These are phyloP conservation scores for Arctium minus DNA, from an alignment of 129 eudicot genomes.

Conservation along the genomic window DNA sequence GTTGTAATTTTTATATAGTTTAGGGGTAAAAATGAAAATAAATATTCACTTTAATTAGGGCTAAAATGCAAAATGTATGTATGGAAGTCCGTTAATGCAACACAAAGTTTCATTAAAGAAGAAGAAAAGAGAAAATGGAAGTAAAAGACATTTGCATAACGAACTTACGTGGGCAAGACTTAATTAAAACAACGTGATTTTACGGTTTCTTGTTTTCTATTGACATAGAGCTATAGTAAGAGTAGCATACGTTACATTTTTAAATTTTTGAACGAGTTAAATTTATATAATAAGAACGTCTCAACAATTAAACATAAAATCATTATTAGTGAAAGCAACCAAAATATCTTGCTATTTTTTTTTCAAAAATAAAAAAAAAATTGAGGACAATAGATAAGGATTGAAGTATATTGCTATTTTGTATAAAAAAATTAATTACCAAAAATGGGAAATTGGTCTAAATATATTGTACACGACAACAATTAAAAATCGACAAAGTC, in stretches of 20 bases:
- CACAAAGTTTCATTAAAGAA: neutral
- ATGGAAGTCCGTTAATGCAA: neutral
- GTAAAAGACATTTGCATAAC: neutral
- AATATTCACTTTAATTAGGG: neutral
- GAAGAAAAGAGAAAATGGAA: neutral
- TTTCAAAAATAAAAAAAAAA: too few species aligned
- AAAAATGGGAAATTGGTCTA: neutral
- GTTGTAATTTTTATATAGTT: neutral
- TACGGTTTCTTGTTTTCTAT: neutral
- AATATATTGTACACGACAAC: too few species aligned
- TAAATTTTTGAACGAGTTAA: neutral
- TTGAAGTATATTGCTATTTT: neutral
- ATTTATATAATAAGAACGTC: neutral
- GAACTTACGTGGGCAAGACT: neutral
- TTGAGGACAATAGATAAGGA: too few species aligned
- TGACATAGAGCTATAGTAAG: neutral
- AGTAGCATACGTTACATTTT: neutral
- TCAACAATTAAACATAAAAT: neutral
- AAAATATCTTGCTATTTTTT: too few species aligned
- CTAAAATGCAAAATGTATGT: neutral
- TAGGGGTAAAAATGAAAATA: neutral
- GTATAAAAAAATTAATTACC: neutral
- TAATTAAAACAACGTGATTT: neutral
- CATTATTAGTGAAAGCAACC: neutral
- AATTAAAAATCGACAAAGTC: too few species aligned